Conservation (phyloP, 106 monocot species). For the Dactylorhiza incarnata region DNA sequence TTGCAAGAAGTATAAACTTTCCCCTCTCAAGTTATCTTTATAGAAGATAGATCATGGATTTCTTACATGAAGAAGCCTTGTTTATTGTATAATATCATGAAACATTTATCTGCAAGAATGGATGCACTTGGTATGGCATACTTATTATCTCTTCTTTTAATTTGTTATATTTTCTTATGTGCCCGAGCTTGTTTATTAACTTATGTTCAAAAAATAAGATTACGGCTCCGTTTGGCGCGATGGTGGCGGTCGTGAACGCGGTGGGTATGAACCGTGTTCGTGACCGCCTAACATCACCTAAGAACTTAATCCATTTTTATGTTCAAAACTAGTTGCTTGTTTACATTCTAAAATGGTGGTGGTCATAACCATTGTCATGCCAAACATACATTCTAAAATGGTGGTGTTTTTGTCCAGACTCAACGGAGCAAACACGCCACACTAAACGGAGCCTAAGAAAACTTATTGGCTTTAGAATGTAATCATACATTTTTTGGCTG, state of each 20-base stretch:
- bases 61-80: background rate
- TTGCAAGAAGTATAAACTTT: slow-evolving; percentile 81
- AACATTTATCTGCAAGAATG: background rate
- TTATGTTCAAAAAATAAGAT: background rate
- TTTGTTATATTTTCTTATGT: background rate
- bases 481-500: background rate
- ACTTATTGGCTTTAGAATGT: background rate
- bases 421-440: too few species aligned
- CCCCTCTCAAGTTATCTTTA: slow-evolving; percentile 78
- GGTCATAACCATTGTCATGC: too few species aligned
- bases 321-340: too few species aligned
- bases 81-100: slow-evolving; percentile 3
- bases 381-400: too few species aligned
- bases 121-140: background rate
- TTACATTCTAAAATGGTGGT: too few species aligned
- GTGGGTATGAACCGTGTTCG: too few species aligned
- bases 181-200: background rate
- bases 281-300: too few species aligned
- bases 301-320: too few species aligned
- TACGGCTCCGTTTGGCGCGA: background rate
- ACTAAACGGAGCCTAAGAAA: background rate
- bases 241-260: too few species aligned
- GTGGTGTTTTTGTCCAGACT: too few species aligned
- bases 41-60: slow-evolving; percentile 39
- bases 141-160: background rate